phyloP scores from a whole-genome alignment of 257 asterid species.

The Nicotiana noctiflora region DNA sequence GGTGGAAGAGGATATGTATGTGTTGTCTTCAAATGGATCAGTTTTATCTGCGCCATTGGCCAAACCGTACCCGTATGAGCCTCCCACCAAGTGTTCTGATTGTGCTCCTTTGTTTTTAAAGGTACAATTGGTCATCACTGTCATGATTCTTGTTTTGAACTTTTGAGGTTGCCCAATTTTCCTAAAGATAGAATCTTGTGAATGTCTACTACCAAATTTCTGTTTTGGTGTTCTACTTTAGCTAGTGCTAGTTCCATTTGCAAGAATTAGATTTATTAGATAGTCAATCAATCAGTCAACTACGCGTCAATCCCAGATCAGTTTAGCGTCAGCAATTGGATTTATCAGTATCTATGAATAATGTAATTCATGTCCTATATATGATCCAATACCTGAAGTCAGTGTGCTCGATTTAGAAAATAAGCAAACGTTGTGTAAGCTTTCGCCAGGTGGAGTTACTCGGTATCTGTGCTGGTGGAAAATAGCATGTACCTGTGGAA shows the following conservation, averaged over 20 bases:
- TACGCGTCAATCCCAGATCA: too few relatives aligned
- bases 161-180: not conserved
- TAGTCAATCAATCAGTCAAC: too few relatives aligned
- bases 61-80: constrained; percentile 79
- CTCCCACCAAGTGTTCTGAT: constrained; percentile 93
- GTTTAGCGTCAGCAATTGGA: not conserved
- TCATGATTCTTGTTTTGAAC: not conserved
- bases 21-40: constrained; percentile 61
- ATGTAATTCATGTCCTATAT: not conserved
- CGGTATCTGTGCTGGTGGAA: too few relatives aligned
- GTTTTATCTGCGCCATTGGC: constrained; percentile 58
- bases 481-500: too few relatives aligned
- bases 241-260: not conserved
- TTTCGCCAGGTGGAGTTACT: too few relatives aligned
- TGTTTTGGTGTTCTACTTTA: not conserved
- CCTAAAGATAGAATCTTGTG: not conserved
- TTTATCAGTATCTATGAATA: not conserved
- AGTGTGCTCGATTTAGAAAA: not conserved
- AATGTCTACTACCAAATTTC: not conserved
- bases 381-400: not conserved
- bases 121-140: constrained; percentile 34
- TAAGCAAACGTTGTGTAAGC: not conserved
- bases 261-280: not conserved
- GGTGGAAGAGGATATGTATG: constrained; percentile 90
- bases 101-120: constrained; percentile 88